phyloP scores from a whole-genome alignment of 2,329 filamentous ascomycete genomes.

The Curvularia eragrostidis region DNA sequence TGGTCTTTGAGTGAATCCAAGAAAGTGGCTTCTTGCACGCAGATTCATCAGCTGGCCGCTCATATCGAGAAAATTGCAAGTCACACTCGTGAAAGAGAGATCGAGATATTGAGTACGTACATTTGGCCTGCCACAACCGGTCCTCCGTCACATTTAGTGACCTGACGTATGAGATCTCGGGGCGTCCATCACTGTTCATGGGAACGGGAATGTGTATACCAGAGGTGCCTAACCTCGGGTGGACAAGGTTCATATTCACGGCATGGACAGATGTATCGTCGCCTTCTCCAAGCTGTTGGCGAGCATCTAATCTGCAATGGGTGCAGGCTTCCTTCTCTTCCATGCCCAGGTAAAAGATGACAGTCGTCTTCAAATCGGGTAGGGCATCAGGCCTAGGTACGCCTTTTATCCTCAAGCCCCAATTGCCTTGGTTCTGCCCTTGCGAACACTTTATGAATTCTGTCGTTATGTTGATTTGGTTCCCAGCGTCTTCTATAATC shows the following conservation, averaged over 20 bases:
- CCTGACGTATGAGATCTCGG: conserved; percentile 73
- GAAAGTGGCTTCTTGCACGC: conserved; percentile 62
- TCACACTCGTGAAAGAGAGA: too few species aligned
- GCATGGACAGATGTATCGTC: conserved; percentile 61
- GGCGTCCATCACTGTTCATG: conserved; percentile 62
- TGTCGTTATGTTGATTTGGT: conserved; percentile 86
- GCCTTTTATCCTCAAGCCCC: conserved; percentile 86
- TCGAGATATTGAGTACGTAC: conserved; percentile 48
- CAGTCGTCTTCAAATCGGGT: conserved; percentile 71
- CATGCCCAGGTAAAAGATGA: conserved; percentile 81
- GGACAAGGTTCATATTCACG: conserved; percentile 73
- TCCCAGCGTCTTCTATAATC: conserved; percentile 84
- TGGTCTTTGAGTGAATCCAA: conserved; percentile 66
- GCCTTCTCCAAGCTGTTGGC: conserved; percentile 56
- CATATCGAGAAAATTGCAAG: not conserved
- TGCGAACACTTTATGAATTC: conserved; percentile 90
- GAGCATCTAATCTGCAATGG: conserved; percentile 60
- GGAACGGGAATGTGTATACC: conserved; percentile 71
- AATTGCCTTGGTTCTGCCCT: conserved; percentile 83
- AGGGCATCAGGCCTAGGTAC: conserved; percentile 71
- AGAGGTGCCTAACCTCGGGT: conserved; percentile 76
- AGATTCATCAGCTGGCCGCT: conserved; percentile 23
- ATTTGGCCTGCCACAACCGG: conserved; percentile 79
- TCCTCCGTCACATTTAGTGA: conserved; percentile 70
- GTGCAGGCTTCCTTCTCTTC: conserved; percentile 69